A percentile compares a stretch with the other conserved stretches of the same genome.
These are phyloP conservation scores for Lojkania enalia DNA, from an alignment of 2,329 filamentous ascomycete genomes.

Conservation along the genomic window DNA sequence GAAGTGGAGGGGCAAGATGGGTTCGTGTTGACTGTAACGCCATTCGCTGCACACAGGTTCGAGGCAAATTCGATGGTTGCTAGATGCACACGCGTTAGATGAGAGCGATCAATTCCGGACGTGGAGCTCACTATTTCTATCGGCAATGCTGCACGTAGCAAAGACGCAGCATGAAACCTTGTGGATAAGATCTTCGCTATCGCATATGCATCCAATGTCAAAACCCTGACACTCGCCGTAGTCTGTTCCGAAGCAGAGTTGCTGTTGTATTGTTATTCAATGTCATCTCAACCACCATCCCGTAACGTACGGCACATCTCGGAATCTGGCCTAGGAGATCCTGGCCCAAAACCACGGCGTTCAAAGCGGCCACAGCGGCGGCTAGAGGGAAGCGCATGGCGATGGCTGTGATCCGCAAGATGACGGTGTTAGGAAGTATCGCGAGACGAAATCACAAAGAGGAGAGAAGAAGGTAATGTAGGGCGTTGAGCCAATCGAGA, in stretches of 20 bases:
- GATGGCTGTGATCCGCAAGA: background rate
- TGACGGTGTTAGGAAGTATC: background rate
- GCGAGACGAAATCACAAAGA: no score
- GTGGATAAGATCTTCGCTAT: conserved; percentile 39
- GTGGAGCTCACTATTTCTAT: conserved; percentile 42
- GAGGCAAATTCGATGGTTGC: conserved; percentile 49
- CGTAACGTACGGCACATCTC: conserved; percentile 30
- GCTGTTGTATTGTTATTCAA: conserved; percentile 17
- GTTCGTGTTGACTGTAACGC: conserved; percentile 44
- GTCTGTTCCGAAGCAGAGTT: conserved; percentile 41
- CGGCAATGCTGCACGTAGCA: conserved; percentile 34
- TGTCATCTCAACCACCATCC: background rate
- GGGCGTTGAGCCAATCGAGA: no score
- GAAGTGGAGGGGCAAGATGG: conserved; percentile 42
- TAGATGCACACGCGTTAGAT: conserved; percentile 18
- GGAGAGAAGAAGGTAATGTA: no score
- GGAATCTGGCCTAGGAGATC: conserved; percentile 23
- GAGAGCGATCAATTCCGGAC: no score
- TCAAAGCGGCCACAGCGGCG: conserved; percentile 22
- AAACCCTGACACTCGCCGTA: conserved; percentile 44
- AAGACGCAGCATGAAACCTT: conserved; percentile 49
- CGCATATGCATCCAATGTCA: conserved; percentile 50
- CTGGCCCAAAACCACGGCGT: conserved; percentile 28
- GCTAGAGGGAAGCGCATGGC: conserved; percentile 29
- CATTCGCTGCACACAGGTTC: conserved; percentile 44